These are phyloP conservation scores for Aaosphaeria arxii DNA, from an alignment of 2,329 filamentous ascomycete species.

Conservation along the genomic window DNA sequence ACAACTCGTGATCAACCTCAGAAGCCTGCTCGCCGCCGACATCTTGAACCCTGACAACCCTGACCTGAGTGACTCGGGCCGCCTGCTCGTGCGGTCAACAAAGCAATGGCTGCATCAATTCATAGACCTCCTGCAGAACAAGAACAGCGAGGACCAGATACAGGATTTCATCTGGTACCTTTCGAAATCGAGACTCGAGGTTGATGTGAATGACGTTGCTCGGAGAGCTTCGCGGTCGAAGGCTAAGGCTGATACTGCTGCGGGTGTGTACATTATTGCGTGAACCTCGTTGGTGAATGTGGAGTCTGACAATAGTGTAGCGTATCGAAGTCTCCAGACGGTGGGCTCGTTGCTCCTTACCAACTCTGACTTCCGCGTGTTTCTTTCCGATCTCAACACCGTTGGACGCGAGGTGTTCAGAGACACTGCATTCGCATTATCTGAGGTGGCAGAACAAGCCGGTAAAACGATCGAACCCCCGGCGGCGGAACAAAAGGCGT, in stretches of 20 bases:
- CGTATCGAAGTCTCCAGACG: conserved; percentile 78
- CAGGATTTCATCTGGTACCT: conserved; percentile 91
- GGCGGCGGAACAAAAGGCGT: conserved; percentile 53
- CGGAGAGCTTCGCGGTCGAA: conserved; percentile 61
- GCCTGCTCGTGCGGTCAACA: conserved; percentile 66
- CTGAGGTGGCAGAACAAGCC: conserved; percentile 70
- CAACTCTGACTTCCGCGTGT: conserved; percentile 85
- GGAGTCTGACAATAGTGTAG: conserved; percentile 39
- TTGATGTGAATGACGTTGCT: conserved; percentile 65
- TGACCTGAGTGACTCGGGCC: conserved; percentile 75
- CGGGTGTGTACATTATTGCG: conserved; percentile 49
- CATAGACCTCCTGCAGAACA: conserved; percentile 76
- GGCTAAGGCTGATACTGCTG: conserved; percentile 67
- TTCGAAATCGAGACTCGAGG: conserved; percentile 65
- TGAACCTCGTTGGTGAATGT: not conserved
- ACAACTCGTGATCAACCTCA: conserved; percentile 75
- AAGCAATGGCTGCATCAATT: conserved; percentile 75
- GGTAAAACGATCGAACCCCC: conserved; percentile 72
- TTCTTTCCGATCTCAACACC: conserved; percentile 75
- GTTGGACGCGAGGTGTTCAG: conserved; percentile 81
- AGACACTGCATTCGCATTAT: conserved; percentile 78
- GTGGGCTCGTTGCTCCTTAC: conserved; percentile 81
- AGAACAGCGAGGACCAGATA: conserved; percentile 80
- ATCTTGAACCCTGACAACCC: conserved; percentile 72
- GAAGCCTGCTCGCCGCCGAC: conserved; percentile 74